phyloP scores from a whole-genome alignment of 345 rosid species.

The Citrus maxima region DNA sequence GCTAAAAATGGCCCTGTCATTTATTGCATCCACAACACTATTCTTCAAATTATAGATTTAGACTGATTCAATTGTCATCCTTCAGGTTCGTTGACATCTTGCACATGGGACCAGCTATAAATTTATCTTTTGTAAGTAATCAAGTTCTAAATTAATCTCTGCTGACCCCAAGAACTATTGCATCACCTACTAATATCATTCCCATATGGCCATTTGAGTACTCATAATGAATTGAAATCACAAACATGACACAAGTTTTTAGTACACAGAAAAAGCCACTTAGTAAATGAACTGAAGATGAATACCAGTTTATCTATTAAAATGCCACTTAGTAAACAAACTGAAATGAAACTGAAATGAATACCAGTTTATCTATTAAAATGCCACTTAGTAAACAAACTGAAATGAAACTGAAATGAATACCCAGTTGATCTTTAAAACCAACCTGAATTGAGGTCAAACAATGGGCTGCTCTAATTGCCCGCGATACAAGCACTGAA shows the following conservation, averaged over 20 bases:
- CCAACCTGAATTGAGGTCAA: conserved; percentile 96
- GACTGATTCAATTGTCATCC: neutral
- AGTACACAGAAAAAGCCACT: neutral
- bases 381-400: neutral
- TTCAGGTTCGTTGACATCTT: neutral
- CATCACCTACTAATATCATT: neutral
- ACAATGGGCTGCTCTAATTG: conserved; percentile 95
- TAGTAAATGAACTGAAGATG: neutral
- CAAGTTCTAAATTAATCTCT: neutral
- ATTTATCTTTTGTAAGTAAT: too few relatives aligned
- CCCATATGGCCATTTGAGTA: neutral
- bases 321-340: neutral
- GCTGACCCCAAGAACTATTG: neutral
- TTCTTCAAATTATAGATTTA: neutral
- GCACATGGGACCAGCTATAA: neutral
- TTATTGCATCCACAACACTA: neutral
- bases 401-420: too few relatives aligned
- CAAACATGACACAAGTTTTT: neutral
- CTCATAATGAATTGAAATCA: neutral
- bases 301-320: neutral
- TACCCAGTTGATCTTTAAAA: conserved; percentile 2
- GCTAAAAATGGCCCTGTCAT: neutral
- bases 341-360: neutral
- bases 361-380: neutral
- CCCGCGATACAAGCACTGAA: conserved; percentile 78